Evolutionary conservation across 768 basidiomycete species (phyloP).

Genomic region (Psilocybe tampanensis): DNA sequence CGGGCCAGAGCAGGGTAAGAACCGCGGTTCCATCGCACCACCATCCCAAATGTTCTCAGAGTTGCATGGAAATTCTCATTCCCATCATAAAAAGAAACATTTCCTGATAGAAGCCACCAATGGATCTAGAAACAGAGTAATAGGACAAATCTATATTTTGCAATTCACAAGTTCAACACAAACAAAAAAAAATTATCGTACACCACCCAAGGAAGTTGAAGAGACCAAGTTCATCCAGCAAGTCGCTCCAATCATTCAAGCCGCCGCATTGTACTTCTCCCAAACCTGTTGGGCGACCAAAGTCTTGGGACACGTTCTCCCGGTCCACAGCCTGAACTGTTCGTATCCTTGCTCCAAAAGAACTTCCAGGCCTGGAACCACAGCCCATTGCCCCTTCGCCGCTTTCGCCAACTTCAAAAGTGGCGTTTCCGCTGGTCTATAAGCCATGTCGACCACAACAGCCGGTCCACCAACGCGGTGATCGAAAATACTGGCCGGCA

Average conservation of each 20-base stretch:
- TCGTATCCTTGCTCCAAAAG: conserved; percentile 87
- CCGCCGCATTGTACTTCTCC: conserved; percentile 23
- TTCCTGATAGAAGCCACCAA: neutral
- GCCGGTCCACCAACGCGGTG: conserved; percentile 47
- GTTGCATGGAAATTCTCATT: neutral
- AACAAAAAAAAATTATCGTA: neutral
- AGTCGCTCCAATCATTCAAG: conserved; percentile 3
- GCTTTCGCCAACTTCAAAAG: conserved; percentile 68
- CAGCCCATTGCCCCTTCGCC: conserved; percentile 57
- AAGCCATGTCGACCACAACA: conserved; percentile 94
- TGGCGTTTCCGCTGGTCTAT: conserved; percentile 86
- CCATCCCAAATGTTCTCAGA: neutral
- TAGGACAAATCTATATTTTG: neutral
- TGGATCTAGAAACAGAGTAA: neutral
- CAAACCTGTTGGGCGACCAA: conserved; percentile 24
- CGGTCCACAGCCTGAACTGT: conserved; percentile 86
- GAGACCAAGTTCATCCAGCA: neutral
- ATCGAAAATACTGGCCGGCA: conserved; percentile 61
- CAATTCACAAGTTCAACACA: neutral
- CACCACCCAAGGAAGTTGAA: neutral
- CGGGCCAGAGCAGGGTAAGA: neutral
- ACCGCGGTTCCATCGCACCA: neutral
- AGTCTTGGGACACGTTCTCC: conserved; percentile 53
- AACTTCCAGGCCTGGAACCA: conserved; percentile 81
- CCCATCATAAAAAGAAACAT: neutral